phyloP scores from a whole-genome alignment of 2,329 filamentous ascomycete species.

The Ploettnerulaceae sp. region DNA sequence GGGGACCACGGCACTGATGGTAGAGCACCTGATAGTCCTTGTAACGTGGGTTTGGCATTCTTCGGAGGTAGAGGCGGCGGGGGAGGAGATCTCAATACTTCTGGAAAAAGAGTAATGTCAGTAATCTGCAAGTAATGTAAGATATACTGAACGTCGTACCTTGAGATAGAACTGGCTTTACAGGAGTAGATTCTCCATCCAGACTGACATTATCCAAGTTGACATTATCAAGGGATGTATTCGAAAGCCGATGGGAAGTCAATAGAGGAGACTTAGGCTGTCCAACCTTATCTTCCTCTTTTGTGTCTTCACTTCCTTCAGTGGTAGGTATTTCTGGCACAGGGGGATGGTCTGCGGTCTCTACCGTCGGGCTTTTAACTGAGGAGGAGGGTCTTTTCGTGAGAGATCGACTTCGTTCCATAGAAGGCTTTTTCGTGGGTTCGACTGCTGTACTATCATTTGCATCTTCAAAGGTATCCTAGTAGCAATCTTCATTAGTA shows the following conservation, averaged over 20 bases:
- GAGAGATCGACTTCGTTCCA: constrained; percentile 30
- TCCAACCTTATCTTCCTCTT: constrained; percentile 24
- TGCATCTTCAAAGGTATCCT: constrained; percentile 84
- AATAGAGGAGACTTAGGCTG: constrained; percentile 44
- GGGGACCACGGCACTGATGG: constrained; percentile 71
- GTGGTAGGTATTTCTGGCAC: constrained; percentile 20
- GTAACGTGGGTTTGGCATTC: constrained; percentile 41
- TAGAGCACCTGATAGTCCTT: constrained; percentile 67
- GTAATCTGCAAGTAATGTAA: neutral
- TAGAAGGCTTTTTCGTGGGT: constrained; percentile 16
- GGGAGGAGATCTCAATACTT: constrained; percentile 32
- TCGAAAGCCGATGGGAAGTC: constrained; percentile 48
- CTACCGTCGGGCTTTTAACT: constrained; percentile 22
- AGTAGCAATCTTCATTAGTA: too few species aligned
- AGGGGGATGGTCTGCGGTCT: constrained; percentile 30
- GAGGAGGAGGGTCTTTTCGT: constrained; percentile 40
- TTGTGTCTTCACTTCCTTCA: constrained; percentile 30
- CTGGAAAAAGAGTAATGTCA: constrained; percentile 12
- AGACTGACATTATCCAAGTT: constrained; percentile 43
- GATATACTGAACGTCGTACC: constrained; percentile 12
- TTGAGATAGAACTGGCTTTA: constrained; percentile 13
- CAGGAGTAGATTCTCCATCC: constrained; percentile 43
- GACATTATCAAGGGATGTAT: constrained; percentile 56
- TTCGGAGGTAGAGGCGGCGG: constrained; percentile 29
- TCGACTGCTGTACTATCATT: constrained; percentile 45